phyloP scores from a whole-genome alignment of 345 rosid species.

The Citrus inodora region DNA sequence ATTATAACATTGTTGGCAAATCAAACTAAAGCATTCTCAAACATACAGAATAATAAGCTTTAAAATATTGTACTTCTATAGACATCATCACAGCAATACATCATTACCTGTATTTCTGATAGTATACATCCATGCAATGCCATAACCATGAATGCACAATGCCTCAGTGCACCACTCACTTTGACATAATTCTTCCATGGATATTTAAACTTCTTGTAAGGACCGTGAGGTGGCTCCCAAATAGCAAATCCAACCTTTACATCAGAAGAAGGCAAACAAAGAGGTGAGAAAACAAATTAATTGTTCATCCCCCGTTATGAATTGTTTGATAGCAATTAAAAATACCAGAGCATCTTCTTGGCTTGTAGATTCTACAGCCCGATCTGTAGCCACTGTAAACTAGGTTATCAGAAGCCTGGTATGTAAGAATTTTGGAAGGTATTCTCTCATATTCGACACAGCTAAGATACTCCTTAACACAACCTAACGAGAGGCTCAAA shows the following conservation, averaged over 20 bases:
- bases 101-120: constrained; percentile 85
- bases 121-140: constrained; percentile 93
- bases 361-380: constrained; percentile 83
- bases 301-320: neutral
- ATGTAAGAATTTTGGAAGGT: constrained; percentile 84
- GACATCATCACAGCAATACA: neutral
- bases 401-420: constrained; percentile 86
- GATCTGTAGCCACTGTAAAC: constrained; percentile 85
- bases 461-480: constrained; percentile 70
- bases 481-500: constrained; percentile 40
- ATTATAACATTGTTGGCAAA: neutral
- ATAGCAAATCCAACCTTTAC: constrained; percentile 78
- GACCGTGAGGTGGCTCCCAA: constrained; percentile 99
- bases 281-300: constrained; percentile 3
- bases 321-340: constrained; percentile 2
- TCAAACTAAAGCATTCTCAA: neutral
- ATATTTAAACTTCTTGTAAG: constrained; percentile 62
- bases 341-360: constrained; percentile 91
- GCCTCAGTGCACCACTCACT: constrained; percentile 89
- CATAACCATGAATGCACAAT: constrained; percentile 95
- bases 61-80: neutral
- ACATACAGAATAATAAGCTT: neutral
- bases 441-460: constrained; percentile 67
- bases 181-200: constrained; percentile 92
- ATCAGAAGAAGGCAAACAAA: constrained; percentile 1